These are phyloP conservation scores for Incumbomyces lentus DNA, from an alignment of 2,329 filamentous ascomycete species.

Conservation along the genomic window DNA sequence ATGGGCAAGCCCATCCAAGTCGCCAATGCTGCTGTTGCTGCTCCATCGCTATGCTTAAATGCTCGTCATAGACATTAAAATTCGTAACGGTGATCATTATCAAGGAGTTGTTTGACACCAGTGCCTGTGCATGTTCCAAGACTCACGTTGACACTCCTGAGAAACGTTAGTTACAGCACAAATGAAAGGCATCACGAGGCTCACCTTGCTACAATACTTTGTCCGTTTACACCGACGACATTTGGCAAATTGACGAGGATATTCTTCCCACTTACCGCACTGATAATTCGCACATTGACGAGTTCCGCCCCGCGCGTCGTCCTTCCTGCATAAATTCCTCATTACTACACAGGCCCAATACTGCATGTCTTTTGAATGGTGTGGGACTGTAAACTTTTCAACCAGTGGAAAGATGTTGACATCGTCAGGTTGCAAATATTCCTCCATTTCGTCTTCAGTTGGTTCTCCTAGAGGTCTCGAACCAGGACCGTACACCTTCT, in stretches of 20 bases:
- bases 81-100: constrained; percentile 1
- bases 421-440: constrained; percentile 85
- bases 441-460: constrained; percentile 62
- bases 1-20: neutral
- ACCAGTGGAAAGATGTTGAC: constrained; percentile 98
- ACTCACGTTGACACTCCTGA: constrained; percentile 86
- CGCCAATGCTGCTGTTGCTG: constrained; percentile 9
- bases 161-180: neutral
- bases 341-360: constrained; percentile 99
- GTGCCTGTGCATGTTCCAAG: constrained; percentile 95
- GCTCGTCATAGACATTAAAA: constrained; percentile 13
- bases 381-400: constrained; percentile 93
- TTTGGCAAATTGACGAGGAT: constrained; percentile 91
- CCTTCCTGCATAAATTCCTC: constrained; percentile 96
- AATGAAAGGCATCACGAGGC: neutral
- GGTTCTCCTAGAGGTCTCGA: constrained; percentile 31
- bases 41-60: constrained; percentile 19
- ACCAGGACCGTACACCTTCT: constrained; percentile 64
- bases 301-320: constrained; percentile 87
- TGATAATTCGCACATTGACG: constrained; percentile 96
- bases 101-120: constrained; percentile 55
- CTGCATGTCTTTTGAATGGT: constrained; percentile 95
- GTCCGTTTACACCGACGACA: constrained; percentile 91
- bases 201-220: constrained; percentile 94
- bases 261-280: constrained; percentile 98